These are phyloP conservation scores for Aspergillus cavernicola DNA, from an alignment of 495 filamentous ascomycete genomes.

Conservation along the genomic window DNA sequence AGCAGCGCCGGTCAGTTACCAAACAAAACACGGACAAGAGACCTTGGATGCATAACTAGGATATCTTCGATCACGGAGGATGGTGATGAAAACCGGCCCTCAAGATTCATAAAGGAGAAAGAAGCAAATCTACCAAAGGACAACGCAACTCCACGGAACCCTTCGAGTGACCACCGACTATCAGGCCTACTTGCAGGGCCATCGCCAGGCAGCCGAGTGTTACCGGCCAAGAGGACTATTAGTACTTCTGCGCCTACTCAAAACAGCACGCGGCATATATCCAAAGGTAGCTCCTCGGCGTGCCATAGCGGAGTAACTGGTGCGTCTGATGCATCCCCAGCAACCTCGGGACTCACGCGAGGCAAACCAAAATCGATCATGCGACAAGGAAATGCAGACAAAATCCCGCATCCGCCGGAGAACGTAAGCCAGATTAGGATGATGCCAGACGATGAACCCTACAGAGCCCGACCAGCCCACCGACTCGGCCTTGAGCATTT, in stretches of 20 bases:
- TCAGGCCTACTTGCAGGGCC: constrained; percentile 35
- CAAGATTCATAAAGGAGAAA: not conserved
- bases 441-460: constrained; percentile 35
- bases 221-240: constrained; percentile 3
- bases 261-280: not conserved
- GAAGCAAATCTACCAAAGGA: not conserved
- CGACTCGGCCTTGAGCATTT: constrained; percentile 64
- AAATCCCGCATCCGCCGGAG: not conserved
- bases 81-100: constrained; percentile 26
- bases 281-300: not conserved
- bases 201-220: constrained; percentile 25
- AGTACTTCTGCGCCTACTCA: not conserved
- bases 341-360: not conserved
- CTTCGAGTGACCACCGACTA: constrained; percentile 24
- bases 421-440: constrained; percentile 8
- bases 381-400: not conserved
- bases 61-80: constrained; percentile 38
- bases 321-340: not conserved
- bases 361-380: not conserved
- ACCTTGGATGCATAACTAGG: constrained; percentile 3
- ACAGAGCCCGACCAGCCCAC: constrained; percentile 50
- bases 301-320: not conserved
- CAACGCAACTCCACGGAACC: not conserved
- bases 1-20: not conserved
- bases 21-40: constrained; percentile 13